These are phyloP conservation scores for Trametes versicolor DNA, from an alignment of 1,284 basidiomycete species.

Conservation along the genomic window DNA sequence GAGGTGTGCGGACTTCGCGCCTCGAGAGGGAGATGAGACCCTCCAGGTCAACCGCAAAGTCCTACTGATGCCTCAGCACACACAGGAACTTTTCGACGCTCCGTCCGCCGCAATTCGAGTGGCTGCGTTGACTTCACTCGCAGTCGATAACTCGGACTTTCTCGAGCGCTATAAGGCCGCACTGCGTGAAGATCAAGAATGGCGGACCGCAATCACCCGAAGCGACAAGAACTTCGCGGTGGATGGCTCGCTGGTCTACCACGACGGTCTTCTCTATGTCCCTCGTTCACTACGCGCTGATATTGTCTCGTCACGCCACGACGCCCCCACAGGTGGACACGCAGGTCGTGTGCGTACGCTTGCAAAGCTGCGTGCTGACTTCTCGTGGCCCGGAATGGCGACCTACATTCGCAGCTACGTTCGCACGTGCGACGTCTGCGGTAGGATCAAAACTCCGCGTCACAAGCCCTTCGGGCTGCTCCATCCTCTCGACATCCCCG, in stretches of 20 bases:
- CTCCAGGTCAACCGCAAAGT: slow-evolving; percentile 20
- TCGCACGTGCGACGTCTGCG: slow-evolving; percentile 40
- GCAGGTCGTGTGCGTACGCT: slow-evolving; percentile 34
- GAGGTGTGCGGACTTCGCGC: slow-evolving; percentile 43
- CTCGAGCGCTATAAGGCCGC: slow-evolving; percentile 26
- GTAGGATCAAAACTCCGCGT: slow-evolving; percentile 38
- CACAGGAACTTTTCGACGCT: slow-evolving; percentile 25
- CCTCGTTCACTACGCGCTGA: slow-evolving; percentile 37
- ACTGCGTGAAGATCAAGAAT: slow-evolving; percentile 37
- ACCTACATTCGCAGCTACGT: slow-evolving; percentile 34
- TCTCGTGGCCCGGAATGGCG: slow-evolving; percentile 39
- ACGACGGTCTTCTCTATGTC: slow-evolving; percentile 40
- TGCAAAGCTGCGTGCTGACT: slow-evolving; percentile 28
- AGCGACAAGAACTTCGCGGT: slow-evolving; percentile 41
- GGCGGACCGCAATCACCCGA: slow-evolving; percentile 42
- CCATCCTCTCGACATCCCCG: slow-evolving; percentile 36
- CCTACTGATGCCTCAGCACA: slow-evolving; percentile 39
- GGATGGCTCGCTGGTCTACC: slow-evolving; percentile 45
- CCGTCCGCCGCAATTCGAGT: slow-evolving; percentile 15
- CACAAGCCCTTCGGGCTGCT: slow-evolving; percentile 41
- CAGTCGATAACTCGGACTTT: slow-evolving; percentile 43
- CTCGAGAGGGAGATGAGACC: slow-evolving; percentile 47
- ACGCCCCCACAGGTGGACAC: slow-evolving; percentile 38
- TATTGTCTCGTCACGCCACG: slow-evolving; percentile 29
- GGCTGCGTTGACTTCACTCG: slow-evolving; percentile 39